Conservation (phyloP, 257 asterid genomes). For the Nicotiana otophora region DNA sequence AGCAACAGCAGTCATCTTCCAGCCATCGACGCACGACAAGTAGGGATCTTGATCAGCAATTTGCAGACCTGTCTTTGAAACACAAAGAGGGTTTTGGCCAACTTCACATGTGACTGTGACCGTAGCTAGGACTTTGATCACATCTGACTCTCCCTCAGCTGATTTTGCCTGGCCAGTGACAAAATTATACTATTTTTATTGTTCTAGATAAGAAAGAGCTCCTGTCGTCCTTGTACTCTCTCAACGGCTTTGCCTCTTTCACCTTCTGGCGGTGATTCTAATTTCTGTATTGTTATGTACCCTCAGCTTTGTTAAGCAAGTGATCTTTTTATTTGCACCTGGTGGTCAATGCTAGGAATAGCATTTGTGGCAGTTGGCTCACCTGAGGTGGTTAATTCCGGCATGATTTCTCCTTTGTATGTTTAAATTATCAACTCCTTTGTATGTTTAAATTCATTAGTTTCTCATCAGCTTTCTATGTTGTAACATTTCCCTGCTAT, state of each 20-base stretch:
- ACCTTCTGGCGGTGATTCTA: slow-evolving; percentile 1
- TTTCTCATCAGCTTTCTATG: not conserved
- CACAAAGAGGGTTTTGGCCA: slow-evolving; percentile 55
- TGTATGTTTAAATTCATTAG: slow-evolving; percentile 16
- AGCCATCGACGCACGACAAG: slow-evolving; percentile 51
- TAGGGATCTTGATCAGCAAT: slow-evolving; percentile 70
- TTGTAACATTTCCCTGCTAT: slow-evolving; percentile 7
- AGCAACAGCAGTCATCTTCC: not conserved
- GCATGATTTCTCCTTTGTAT: slow-evolving; percentile 23
- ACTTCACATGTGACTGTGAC: slow-evolving; percentile 42
- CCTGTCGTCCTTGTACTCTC: slow-evolving; percentile 14
- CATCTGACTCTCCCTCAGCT: slow-evolving; percentile 25
- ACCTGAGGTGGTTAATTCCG: slow-evolving; percentile 68
- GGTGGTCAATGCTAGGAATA: slow-evolving; percentile 55
- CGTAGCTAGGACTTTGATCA: slow-evolving; percentile 20
- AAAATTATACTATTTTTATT: slow-evolving; percentile 8
- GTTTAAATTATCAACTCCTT: slow-evolving; percentile 8
- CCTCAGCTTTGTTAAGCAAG: not conserved
- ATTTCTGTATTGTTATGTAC: not conserved
- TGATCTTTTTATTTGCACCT: slow-evolving; percentile 43
- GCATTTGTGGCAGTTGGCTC: slow-evolving; percentile 46
- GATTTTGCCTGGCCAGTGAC: slow-evolving; percentile 27
- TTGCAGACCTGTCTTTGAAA: slow-evolving; percentile 66
- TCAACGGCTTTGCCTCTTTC: slow-evolving; percentile 1
- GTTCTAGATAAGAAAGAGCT: slow-evolving; percentile 16